Base-by-base conservation (phyloP, 495 filamentous ascomycete genomes). In the Emericellopsis terricola region DNA sequence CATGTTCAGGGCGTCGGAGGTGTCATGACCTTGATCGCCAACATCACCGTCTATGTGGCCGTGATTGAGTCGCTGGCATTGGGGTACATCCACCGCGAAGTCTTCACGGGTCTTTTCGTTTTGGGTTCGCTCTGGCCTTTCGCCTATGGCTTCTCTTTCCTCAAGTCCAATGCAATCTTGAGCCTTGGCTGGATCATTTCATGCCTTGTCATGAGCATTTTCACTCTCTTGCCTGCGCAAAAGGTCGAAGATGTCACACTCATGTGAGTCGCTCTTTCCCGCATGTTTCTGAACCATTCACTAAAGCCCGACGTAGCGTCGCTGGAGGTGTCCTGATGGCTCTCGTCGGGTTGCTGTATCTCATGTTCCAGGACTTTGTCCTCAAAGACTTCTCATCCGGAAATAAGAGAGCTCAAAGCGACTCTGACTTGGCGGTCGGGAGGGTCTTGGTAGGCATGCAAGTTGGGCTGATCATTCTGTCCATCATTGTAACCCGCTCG, bases 71-170 rank as follows among this genome's bases (percentile, higher is more conserved):
- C 78, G 24, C 58, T 99, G 62, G 64, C 66, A 32, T 34, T 72
- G 57, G 87, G 85, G 29, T 99, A 99, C 50, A 93, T 89, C 38
- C 64, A 82, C 36, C 75, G 91, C 15, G 80, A 93, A 49, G 72
- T 99, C 14, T 80, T 83, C 42, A 91, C 87, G 1, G 50, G 73
- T 8, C 73, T 86, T 40, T 99, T 86, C 48, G 42, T 80, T 15
- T 36, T 81, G 15, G 83, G 69, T 3, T 65, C 74, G 7, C 62
- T 80, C 18, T 96, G 86, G 81, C 91, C 89, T 2, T 24, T 69
- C 1, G 57, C 71, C 1, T 80, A 89, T 43, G 87, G 89, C 0
- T 44, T 60, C 13, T 61, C 60, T 3, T 94, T 99, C 43, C 41
- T 94, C 4, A 56, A 50, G 24, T 48, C 63, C 19, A 76, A 94